Base-by-base conservation (phyloP, 768 basidiomycete genomes). In the Auricularia auricula-judae region DNA sequence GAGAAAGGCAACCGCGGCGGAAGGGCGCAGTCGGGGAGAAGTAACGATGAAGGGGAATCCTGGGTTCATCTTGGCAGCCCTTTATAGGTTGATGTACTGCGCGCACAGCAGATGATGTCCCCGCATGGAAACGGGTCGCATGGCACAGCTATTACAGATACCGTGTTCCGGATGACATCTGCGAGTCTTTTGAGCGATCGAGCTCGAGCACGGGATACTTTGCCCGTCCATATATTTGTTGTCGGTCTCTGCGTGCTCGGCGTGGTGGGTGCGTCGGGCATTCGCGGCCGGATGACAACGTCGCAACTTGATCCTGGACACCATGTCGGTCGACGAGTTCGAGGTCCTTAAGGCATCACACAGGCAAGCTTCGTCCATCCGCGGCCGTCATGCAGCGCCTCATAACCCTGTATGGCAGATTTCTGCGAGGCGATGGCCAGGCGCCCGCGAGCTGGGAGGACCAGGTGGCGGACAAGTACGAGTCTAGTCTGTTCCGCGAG, bases 401-500 rank as follows among this genome's bases (percentile, higher is more conserved):
- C 54, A 64, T 39, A 56, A 63, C 44, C 67, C 39, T 36, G 36
- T 59, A 36, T 64, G 5, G 42, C 67, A 93, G 91, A 70, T 94
- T 95, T 71, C 82, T 96, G 2, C 82, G 91, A 33, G 86, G 88
- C 56, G 76, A 81, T 44, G 72, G 74, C 3, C 69, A 72, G 2
- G 74, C 74, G 58, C 63, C 72, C 12, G 69, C 75, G 5, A 77
- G 84, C 1, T 98, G 93, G 91, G 86, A 95, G 70, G 91, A 95
- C 59, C 80, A 85, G 66, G 79, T 98, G 34, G 95, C 96, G 0
- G 79, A 82, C 66, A 95, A 94, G 70, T 98, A 95, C 77, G 95
- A 98, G 70, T 77, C 81, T 12, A 89, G 77, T 68, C 83, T 98
- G 3, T 97, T 93, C 73, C 88, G 92, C 67, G 95, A 98, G 74